phyloP scores from a whole-genome alignment of 495 filamentous ascomycete genomes.

The Penicillium coprophilum region DNA sequence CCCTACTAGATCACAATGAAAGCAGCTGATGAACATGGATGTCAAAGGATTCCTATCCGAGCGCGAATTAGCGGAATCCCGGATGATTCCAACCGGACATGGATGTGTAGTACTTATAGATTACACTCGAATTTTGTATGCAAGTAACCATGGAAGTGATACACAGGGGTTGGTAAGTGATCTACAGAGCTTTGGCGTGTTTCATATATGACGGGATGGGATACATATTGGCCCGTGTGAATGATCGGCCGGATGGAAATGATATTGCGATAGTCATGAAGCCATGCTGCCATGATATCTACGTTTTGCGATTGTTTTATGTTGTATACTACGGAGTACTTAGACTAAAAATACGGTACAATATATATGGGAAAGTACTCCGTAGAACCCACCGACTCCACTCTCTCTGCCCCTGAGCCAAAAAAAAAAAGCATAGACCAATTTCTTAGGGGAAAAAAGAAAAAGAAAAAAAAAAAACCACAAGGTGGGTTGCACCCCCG shows the following conservation, averaged over 20 bases:
- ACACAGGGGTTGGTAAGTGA: constrained; percentile 18
- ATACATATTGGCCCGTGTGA: constrained; percentile 28
- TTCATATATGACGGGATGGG: constrained; percentile 26
- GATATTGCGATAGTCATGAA: not conserved
- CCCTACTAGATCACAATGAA: not conserved
- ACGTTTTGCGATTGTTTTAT: not conserved
- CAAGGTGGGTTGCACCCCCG: constrained; percentile 14
- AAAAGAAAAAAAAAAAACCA: not conserved
- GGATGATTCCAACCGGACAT: not conserved
- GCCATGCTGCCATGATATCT: not conserved
- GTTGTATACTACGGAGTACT: too few species aligned
- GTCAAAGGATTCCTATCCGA: not conserved
- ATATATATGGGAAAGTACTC: too few species aligned
- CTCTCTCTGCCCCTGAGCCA: constrained; percentile 4
- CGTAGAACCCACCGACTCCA: constrained; percentile 6
- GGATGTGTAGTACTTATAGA: not conserved
- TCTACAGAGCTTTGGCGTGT: constrained; percentile 28
- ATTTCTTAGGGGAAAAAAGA: too few species aligned
- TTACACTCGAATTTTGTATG: constrained; percentile 12
- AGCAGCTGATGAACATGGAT: not conserved
- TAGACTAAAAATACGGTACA: too few species aligned
- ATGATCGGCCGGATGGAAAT: constrained; percentile 11
- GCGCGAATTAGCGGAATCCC: not conserved
- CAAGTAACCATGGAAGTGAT: constrained; percentile 4
- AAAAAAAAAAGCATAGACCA: constrained; percentile 4